These are phyloP conservation scores for Collybia sp. DNA, from an alignment of 768 basidiomycete genomes.

Conservation along the genomic window DNA sequence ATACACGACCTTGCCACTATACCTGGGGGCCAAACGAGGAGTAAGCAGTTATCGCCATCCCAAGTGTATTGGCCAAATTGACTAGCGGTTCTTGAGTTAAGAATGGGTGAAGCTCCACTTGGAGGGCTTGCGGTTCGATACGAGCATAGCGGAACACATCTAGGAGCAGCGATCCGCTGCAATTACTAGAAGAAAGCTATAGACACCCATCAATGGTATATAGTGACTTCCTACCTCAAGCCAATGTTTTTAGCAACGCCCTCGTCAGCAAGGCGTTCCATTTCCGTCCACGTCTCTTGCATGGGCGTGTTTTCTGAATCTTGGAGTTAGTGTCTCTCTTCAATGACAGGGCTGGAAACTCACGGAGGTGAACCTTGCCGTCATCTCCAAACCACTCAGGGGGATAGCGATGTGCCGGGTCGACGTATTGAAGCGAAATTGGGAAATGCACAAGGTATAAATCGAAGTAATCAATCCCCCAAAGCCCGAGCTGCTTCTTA, in stretches of 20 bases:
- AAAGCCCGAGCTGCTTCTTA: conserved; percentile 66
- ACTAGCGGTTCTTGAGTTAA: conserved; percentile 57
- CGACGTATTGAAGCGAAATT: conserved; percentile 74
- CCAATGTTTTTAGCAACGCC: conserved; percentile 78
- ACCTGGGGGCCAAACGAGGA: conserved; percentile 40
- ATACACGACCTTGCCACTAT: background rate
- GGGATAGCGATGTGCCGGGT: conserved; percentile 71
- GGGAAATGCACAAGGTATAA: conserved; percentile 86
- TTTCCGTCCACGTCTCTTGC: conserved; percentile 78
- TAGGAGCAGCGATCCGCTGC: conserved; percentile 62
- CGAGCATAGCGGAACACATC: conserved; percentile 80
- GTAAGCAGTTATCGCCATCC: conserved; percentile 65
- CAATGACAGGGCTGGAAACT: conserved; percentile 10
- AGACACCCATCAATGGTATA: background rate
- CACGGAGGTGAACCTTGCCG: conserved; percentile 61
- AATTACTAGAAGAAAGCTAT: conserved; percentile 48
- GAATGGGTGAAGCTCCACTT: conserved; percentile 71
- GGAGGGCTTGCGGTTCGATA: conserved; percentile 64
- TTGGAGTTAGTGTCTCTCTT: background rate
- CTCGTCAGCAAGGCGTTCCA: conserved; percentile 76
- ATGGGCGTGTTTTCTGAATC: conserved; percentile 59
- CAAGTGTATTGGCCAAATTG: conserved; percentile 47
- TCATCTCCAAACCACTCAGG: conserved; percentile 81
- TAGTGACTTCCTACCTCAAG: conserved; percentile 41
- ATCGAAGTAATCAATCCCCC: conserved; percentile 86